Evolutionary conservation across 148 eudicot species (phyloP).

Genomic region (Selenicereus undatus): DNA sequence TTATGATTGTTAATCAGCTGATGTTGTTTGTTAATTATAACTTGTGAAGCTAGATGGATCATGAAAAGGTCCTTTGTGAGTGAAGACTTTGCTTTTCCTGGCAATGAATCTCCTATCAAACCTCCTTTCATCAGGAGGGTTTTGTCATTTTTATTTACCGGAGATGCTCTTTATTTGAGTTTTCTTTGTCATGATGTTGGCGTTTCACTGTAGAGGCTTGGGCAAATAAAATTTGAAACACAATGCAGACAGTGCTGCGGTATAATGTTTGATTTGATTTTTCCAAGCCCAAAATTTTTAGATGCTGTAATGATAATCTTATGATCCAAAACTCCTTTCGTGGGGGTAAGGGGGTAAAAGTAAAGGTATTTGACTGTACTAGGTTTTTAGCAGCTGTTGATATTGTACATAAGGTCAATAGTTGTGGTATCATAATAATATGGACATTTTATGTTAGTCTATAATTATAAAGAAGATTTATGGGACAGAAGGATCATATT

Average conservation of each 20-base stretch:
- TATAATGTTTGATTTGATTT: not conserved
- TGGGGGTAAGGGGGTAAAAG: too few relatives aligned
- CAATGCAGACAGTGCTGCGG: not conserved
- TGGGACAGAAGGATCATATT: not conserved
- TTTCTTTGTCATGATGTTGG: not conserved
- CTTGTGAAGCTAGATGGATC: not conserved
- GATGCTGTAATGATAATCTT: not conserved
- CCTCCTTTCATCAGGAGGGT: not conserved
- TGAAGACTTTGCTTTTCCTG: not conserved
- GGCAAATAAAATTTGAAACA: not conserved
- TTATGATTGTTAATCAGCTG: not conserved
- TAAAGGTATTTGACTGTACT: too few relatives aligned
- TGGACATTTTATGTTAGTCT: not conserved
- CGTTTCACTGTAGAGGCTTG: not conserved
- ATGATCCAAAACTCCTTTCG: not conserved
- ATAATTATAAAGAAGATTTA: too few relatives aligned
- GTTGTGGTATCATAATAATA: not conserved
- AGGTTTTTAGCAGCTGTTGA: too few relatives aligned
- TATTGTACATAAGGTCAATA: too few relatives aligned
- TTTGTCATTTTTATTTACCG: not conserved
- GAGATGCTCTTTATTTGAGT: not conserved
- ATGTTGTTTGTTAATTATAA: not conserved
- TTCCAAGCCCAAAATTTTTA: not conserved
- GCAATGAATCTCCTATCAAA: not conserved
- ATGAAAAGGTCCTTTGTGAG: not conserved